Conservation (phyloP, 768 basidiomycete species). For the Naganishia friedmannii region DNA sequence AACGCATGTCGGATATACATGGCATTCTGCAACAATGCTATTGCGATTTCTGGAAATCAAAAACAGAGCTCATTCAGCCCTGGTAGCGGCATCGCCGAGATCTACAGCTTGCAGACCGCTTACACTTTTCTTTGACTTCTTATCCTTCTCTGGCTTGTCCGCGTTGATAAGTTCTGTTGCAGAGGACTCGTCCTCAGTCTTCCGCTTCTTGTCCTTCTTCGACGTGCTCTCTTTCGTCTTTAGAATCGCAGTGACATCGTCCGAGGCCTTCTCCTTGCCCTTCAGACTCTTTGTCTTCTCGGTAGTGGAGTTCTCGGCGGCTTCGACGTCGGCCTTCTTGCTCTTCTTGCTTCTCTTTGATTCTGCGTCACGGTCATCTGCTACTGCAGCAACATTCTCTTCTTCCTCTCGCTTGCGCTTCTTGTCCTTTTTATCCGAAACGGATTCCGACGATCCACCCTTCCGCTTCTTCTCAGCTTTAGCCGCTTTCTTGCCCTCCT, state of each 20-base stretch:
- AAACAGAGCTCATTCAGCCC: neutral
- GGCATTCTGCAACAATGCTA: neutral
- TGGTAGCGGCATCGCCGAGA: no score
- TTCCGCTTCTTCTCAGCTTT: constrained; percentile 21
- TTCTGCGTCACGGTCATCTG: neutral
- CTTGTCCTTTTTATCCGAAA: constrained; percentile 15
- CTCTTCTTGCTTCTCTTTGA: neutral
- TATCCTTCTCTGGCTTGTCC: constrained; percentile 18
- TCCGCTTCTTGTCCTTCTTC: constrained; percentile 1
- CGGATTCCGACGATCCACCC: neutral
- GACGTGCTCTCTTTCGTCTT: constrained; percentile 21
- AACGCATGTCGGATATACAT: neutral
- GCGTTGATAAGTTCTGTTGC: neutral
- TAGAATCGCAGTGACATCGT: constrained; percentile 23
- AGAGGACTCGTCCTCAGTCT: neutral
- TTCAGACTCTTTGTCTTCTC: constrained; percentile 26
- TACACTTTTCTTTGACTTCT: constrained; percentile 6
- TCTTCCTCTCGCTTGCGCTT: constrained; percentile 4
- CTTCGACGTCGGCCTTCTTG: neutral
- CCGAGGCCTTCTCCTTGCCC: constrained; percentile 22
- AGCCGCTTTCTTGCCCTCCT: constrained; percentile 22
- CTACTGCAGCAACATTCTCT: neutral
- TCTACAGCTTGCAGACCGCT: neutral
- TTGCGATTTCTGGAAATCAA: neutral
- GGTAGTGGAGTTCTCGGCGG: neutral